Conservation (phyloP, 2,329 filamentous ascomycete genomes). For the Colletotrichum sp. region DNA sequence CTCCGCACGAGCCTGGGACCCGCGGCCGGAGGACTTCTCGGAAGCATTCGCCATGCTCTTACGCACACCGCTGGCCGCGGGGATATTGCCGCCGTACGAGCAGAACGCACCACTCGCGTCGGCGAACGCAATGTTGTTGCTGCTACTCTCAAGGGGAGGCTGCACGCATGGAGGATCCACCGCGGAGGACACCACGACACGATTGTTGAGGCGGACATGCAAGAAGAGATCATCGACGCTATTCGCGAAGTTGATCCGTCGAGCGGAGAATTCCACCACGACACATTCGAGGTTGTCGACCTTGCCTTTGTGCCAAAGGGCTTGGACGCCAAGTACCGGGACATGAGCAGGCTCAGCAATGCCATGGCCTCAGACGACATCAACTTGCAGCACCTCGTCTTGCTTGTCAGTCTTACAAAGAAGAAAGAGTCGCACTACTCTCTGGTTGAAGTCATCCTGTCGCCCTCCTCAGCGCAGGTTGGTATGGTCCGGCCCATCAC, state of each 20-base stretch:
- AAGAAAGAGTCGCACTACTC: slow-evolving; percentile 68
- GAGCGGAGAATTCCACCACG: slow-evolving; percentile 52
- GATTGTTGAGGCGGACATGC: slow-evolving; percentile 73
- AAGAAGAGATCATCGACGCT: slow-evolving; percentile 66
- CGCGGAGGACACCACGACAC: slow-evolving; percentile 84
- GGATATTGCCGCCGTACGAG: slow-evolving; percentile 80
- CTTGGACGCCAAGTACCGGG: slow-evolving; percentile 53
- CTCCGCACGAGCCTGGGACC: slow-evolving; percentile 67
- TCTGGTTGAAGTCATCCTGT: slow-evolving; percentile 74
- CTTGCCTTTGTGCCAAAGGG: slow-evolving; percentile 72
- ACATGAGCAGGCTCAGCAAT: slow-evolving; percentile 56
- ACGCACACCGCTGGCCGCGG: slow-evolving; percentile 73
- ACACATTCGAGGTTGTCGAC: slow-evolving; percentile 78
- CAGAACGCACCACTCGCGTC: slow-evolving; percentile 72
- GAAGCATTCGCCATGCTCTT: slow-evolving; percentile 79
- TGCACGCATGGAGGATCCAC: slow-evolving; percentile 89
- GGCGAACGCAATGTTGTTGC: slow-evolving; percentile 87
- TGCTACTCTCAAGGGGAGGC: slow-evolving; percentile 75
- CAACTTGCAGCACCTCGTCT: slow-evolving; percentile 62
- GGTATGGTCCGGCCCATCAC: slow-evolving; percentile 72
- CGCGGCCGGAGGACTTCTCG: slow-evolving; percentile 72
- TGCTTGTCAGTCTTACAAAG: slow-evolving; percentile 63
- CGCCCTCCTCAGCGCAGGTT: slow-evolving; percentile 57
- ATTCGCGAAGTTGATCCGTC: slow-evolving; percentile 61
- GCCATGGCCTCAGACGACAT: slow-evolving; percentile 55